Conservation (phyloP, 306 rosid species). For the Dryas octopetala region DNA sequence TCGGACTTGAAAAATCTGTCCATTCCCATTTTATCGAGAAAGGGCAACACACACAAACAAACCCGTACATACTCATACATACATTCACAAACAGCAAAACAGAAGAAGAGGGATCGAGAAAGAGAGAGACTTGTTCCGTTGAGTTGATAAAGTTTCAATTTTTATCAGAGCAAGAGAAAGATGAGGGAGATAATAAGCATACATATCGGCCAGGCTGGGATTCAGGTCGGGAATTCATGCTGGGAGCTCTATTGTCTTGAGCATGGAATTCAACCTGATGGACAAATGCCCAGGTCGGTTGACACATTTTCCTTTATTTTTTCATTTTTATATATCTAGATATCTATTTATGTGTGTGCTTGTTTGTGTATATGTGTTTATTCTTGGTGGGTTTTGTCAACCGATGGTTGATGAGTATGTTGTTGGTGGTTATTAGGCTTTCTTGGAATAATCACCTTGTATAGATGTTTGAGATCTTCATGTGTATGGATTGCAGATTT, state of each 20-base stretch:
- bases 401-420: background rate
- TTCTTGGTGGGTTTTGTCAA: background rate
- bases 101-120: background rate
- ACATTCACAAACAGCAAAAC: background rate
- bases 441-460: background rate
- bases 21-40: constrained; percentile 9
- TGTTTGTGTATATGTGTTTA: background rate
- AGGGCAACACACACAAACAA: background rate
- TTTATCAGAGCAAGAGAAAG: background rate
- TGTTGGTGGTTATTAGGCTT: background rate
- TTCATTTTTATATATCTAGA: background rate
- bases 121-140: background rate
- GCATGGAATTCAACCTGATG: constrained; percentile 92
- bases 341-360: background rate
- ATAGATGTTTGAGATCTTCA: constrained; percentile 5
- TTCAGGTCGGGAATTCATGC: constrained; percentile 94
- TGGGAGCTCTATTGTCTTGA: constrained; percentile 99
- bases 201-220: constrained; percentile 97
- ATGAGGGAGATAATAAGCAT: constrained; percentile 97
- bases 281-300: constrained; percentile 80
- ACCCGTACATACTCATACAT: background rate
- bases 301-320: background rate
- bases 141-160: background rate
- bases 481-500: background rate
- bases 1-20: constrained; percentile 36